Percentiles rank a stretch among this genome's conserved stretches.
Conservation (phyloP, 176 grass and related monocot species). For the Canna indica region DNA sequence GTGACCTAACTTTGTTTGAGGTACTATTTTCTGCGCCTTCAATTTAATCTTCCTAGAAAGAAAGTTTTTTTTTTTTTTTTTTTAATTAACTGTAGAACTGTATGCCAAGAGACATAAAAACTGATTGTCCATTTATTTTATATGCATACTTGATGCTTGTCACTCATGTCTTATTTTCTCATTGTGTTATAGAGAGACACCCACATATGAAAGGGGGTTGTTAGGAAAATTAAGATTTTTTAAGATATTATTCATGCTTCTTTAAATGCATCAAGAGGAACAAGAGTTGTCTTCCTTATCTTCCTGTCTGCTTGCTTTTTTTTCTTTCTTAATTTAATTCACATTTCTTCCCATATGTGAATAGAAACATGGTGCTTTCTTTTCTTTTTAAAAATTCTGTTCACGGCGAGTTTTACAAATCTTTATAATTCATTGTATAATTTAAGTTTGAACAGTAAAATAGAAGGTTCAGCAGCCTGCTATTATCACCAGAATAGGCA, state of each 20-base stretch:
- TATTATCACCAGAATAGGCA: neutral
- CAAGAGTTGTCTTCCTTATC: neutral
- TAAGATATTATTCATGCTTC: neutral
- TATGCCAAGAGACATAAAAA: neutral
- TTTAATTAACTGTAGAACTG: neutral
- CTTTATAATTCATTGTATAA: neutral
- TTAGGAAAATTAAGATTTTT: neutral
- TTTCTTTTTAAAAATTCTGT: neutral
- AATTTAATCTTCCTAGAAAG: neutral
- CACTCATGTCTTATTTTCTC: neutral
- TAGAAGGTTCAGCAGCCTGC: neutral
- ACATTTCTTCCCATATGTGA: neutral
- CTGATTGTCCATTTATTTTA: neutral
- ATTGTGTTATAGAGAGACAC: neutral
- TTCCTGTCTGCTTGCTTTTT: neutral
- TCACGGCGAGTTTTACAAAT: neutral
- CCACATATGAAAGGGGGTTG: neutral
- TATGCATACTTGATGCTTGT: neutral
- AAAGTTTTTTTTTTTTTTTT: neutral
- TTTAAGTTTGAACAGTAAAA: neutral
- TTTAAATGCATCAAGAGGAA: neutral
- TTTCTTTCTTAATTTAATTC: neutral
- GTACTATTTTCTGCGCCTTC: neutral
- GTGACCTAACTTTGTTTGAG: slow-evolving; percentile 17
- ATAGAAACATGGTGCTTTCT: neutral